phyloP scores from a whole-genome alignment of 2,329 filamentous ascomycete genomes.

The Amylocarpus encephaloides region DNA sequence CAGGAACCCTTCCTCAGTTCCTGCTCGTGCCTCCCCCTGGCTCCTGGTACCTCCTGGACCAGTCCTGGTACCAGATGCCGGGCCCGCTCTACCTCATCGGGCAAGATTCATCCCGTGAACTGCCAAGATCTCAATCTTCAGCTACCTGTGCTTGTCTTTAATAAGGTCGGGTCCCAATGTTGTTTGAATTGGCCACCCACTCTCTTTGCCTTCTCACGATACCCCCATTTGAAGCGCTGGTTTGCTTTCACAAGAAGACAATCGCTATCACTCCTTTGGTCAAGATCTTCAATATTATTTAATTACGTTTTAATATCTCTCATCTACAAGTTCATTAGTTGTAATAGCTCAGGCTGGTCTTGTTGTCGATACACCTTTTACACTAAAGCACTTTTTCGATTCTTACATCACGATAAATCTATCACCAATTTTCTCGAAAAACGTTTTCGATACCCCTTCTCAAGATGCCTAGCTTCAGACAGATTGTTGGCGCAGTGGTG shows the following conservation, averaged over 20 bases:
- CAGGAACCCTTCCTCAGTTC: background rate
- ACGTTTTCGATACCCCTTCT: background rate
- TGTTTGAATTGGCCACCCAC: slow-evolving; percentile 12
- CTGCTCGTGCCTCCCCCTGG: slow-evolving; percentile 1
- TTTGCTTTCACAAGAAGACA: slow-evolving; percentile 29
- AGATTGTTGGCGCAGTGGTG: slow-evolving; percentile 23
- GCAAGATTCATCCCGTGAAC: slow-evolving; percentile 20
- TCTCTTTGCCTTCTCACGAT: slow-evolving; percentile 15
- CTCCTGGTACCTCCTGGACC: background rate
- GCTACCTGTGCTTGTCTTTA: slow-evolving; percentile 11
- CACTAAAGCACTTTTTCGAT: slow-evolving; percentile 8
- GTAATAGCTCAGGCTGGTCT: slow-evolving; percentile 30
- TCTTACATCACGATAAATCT: background rate
- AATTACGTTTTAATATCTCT: slow-evolving; percentile 18
- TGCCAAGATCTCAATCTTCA: slow-evolving; percentile 10
- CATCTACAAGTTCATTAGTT: slow-evolving; percentile 10
- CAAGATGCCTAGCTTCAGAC: slow-evolving; percentile 30
- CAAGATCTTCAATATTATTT: slow-evolving; percentile 7
- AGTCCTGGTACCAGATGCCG: background rate
- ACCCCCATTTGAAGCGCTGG: slow-evolving; percentile 28
- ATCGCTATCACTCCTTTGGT: slow-evolving; percentile 25
- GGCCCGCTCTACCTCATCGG: slow-evolving; percentile 16
- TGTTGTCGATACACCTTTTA: slow-evolving; percentile 19
- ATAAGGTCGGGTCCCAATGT: slow-evolving; percentile 15
- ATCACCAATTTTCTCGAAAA: background rate